Evolutionary conservation across 2,329 filamentous ascomycete genomes (phyloP).

Genomic region (Chaetomiaceae sp.): DNA sequence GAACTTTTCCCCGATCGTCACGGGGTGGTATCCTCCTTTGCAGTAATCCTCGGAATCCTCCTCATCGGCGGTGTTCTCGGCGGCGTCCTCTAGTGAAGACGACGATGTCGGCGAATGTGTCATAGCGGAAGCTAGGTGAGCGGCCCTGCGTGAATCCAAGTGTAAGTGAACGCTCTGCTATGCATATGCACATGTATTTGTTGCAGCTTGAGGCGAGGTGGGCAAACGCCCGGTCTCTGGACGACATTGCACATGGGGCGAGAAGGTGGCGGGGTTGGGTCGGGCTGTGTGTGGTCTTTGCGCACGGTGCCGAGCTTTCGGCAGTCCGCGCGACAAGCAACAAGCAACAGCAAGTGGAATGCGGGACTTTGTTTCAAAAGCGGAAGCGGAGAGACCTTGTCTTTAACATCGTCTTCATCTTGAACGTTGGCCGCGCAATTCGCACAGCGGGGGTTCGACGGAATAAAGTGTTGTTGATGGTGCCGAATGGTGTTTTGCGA

Average conservation of each 20-base stretch:
- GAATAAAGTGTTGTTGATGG: slow-evolving; percentile 7
- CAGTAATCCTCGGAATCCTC: slow-evolving; percentile 99
- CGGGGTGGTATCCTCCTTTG: slow-evolving; percentile 97
- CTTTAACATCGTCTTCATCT: slow-evolving; percentile 29
- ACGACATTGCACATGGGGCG: slow-evolving; percentile 1
- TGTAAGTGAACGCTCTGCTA: slow-evolving; percentile 32
- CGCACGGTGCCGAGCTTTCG: slow-evolving; percentile 29
- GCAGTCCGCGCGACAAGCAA: slow-evolving; percentile 5
- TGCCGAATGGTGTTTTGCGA: slow-evolving; percentile 1
- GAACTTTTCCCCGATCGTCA: slow-evolving; percentile 91
- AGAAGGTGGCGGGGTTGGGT: slow-evolving; percentile 24
- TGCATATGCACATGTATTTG: slow-evolving; percentile 15
- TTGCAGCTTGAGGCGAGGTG: background rate
- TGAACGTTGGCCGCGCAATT: slow-evolving; percentile 11
- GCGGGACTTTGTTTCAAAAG: slow-evolving; percentile 10
- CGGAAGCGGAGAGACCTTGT: slow-evolving; percentile 22
- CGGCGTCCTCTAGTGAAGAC: slow-evolving; percentile 74
- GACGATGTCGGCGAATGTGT: slow-evolving; percentile 72
- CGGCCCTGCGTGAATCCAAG: slow-evolving; percentile 41
- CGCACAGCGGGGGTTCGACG: slow-evolving; percentile 4
- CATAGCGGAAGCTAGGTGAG: slow-evolving; percentile 54
- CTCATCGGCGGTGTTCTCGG: slow-evolving; percentile 93
- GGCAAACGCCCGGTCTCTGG: slow-evolving; percentile 7
- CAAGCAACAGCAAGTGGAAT: background rate
- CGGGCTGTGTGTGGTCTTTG: slow-evolving; percentile 14